Conservation (phyloP, 176 grass and related monocot genomes). For the Carex littledalei region DNA sequence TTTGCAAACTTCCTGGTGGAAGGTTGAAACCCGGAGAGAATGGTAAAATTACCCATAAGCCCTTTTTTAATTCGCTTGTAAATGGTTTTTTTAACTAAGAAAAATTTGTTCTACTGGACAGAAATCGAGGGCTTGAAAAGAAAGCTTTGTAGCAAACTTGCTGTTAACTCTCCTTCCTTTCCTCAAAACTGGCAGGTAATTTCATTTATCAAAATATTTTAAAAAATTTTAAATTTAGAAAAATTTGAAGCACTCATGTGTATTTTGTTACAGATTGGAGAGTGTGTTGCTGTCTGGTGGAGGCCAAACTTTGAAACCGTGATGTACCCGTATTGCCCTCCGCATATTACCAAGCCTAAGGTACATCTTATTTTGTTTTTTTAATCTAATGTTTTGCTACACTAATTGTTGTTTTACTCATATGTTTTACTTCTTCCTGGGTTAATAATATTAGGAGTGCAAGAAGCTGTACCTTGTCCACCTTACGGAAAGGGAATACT, state of each 20-base stretch:
- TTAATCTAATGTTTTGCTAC: not conserved
- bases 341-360: constrained; percentile 98
- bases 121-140: constrained; percentile 94
- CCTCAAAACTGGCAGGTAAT: constrained; percentile 96
- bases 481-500: constrained; percentile 94
- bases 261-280: constrained; percentile 61
- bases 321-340: constrained; percentile 99
- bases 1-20: constrained; percentile 99
- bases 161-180: constrained; percentile 76
- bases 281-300: constrained; percentile 99
- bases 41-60: constrained; percentile 26
- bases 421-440: not conserved
- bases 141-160: constrained; percentile 93
- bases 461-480: constrained; percentile 99
- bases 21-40: constrained; percentile 97
- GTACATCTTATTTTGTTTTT: constrained; percentile 33
- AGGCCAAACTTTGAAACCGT: constrained; percentile 98
- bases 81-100: not conserved
- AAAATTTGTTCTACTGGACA: constrained; percentile 24
- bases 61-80: not conserved
- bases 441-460: constrained; percentile 57
- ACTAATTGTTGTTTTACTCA: not conserved
- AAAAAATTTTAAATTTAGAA: not conserved
- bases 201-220: not conserved
- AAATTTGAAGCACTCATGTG: not conserved